These are phyloP conservation scores for Hyphopichia wangnamkhiaoensis DNA, from an alignment of 1,139 yeast species.

Conservation along the genomic window DNA sequence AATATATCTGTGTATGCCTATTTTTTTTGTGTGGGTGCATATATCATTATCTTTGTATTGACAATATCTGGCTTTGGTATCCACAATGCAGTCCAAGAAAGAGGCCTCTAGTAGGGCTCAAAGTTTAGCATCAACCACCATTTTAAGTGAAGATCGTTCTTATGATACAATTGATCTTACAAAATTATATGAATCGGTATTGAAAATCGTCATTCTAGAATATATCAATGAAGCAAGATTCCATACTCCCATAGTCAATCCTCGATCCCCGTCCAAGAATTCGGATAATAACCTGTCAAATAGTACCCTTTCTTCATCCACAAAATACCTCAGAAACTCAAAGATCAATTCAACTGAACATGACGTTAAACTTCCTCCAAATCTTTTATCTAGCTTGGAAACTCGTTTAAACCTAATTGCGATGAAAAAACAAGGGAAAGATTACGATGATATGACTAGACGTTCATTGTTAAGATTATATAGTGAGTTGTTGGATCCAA, in stretches of 20 bases:
- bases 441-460: constrained; percentile 38
- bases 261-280: not conserved
- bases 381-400: constrained; percentile 49
- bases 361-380: constrained; percentile 44
- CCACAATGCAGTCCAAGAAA: not conserved
- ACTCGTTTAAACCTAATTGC: constrained; percentile 54
- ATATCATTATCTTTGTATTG: not conserved
- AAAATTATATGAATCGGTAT: constrained; percentile 40
- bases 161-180: constrained; percentile 28
- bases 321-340: constrained; percentile 15
- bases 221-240: constrained; percentile 62
- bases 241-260: constrained; percentile 32
- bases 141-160: constrained; percentile 20
- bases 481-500: constrained; percentile 59
- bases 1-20: too few relatives aligned
- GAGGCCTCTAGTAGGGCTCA: constrained; percentile 14
- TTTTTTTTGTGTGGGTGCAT: too few relatives aligned
- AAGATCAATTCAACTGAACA: constrained; percentile 10
- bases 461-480: constrained; percentile 59
- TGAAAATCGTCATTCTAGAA: constrained; percentile 54
- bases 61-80: not conserved
- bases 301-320: not conserved
- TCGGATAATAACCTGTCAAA: not conserved
- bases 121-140: constrained; percentile 26
- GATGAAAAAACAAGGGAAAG: constrained; percentile 44